These are phyloP conservation scores for Ceratocystis cubensis DNA, from an alignment of 2,329 filamentous ascomycete species.

Conservation along the genomic window DNA sequence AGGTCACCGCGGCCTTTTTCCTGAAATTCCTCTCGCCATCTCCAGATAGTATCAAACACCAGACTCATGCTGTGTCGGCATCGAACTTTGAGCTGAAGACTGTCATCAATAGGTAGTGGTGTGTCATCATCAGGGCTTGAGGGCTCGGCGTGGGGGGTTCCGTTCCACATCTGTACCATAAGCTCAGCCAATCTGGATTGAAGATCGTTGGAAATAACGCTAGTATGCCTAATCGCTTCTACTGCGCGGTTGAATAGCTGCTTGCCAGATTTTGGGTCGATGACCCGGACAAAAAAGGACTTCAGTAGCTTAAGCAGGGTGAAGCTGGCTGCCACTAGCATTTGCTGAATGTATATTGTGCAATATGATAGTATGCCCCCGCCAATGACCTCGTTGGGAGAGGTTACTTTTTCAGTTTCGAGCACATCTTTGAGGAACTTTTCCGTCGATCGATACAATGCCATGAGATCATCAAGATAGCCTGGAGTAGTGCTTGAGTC, in stretches of 20 bases:
- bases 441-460: conserved; percentile 59
- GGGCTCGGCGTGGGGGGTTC: conserved; percentile 38
- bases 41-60: conserved; percentile 74
- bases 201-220: conserved; percentile 65
- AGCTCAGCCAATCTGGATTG: conserved; percentile 69
- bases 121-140: conserved; percentile 39
- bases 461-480: conserved; percentile 62
- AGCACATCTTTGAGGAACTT: conserved; percentile 55
- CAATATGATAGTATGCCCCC: conserved; percentile 51
- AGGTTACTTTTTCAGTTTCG: conserved; percentile 39
- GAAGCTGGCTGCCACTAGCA: conserved; percentile 71
- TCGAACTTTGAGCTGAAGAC: conserved; percentile 66
- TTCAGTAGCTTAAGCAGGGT: conserved; percentile 66
- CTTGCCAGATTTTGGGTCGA: conserved; percentile 55
- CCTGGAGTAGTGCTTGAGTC: conserved; percentile 59
- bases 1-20: conserved; percentile 55
- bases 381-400: conserved; percentile 34
- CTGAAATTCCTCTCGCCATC: conserved; percentile 71
- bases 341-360: conserved; percentile 69
- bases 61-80: conserved; percentile 77
- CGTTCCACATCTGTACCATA: conserved; percentile 81
- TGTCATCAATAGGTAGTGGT: conserved; percentile 50
- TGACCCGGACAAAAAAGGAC: conserved; percentile 61
- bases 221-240: conserved; percentile 56
- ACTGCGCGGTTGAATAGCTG: conserved; percentile 60